Conservation (phyloP, 2,329 filamentous ascomycete genomes). For the Colletotrichum noveboracense region DNA sequence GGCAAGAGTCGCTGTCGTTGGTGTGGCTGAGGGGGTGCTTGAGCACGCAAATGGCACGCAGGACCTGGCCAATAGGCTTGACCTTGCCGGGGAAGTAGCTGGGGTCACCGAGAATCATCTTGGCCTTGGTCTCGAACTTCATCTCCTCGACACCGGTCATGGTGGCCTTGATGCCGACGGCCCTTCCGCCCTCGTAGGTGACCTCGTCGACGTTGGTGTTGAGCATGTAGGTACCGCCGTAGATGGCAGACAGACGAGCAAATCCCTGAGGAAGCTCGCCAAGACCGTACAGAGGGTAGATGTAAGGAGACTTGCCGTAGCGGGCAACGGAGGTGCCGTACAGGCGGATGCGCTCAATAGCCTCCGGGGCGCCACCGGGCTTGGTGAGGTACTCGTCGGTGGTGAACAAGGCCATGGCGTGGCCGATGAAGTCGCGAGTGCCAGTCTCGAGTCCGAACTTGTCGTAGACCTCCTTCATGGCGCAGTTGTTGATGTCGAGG, state of each 20-base stretch:
- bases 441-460: slow-evolving; percentile 91
- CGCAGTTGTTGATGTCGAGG: slow-evolving; percentile 77
- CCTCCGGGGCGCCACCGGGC: slow-evolving; percentile 77
- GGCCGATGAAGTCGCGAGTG: slow-evolving; percentile 95
- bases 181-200: slow-evolving; percentile 82
- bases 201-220: slow-evolving; percentile 95
- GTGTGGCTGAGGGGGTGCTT: slow-evolving; percentile 94
- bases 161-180: slow-evolving; percentile 95
- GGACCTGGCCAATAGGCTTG: slow-evolving; percentile 84
- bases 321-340: slow-evolving; percentile 98
- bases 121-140: slow-evolving; percentile 95
- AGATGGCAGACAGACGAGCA: slow-evolving; percentile 95
- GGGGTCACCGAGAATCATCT: slow-evolving; percentile 94
- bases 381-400: slow-evolving; percentile 83
- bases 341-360: slow-evolving; percentile 89
- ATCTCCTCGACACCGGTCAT: slow-evolving; percentile 92
- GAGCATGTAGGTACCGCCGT: slow-evolving; percentile 99
- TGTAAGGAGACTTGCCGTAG: slow-evolving; percentile 98
- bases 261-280: slow-evolving; percentile 98
- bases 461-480: slow-evolving; percentile 99
- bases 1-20: slow-evolving; percentile 84
- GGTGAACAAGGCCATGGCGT: slow-evolving; percentile 97
- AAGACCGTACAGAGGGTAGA: slow-evolving; percentile 97
- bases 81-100: slow-evolving; percentile 95
- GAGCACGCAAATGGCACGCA: slow-evolving; percentile 97